Conservation (phyloP, 495 filamentous ascomycete species). For the Neurospora sublineolata region DNA sequence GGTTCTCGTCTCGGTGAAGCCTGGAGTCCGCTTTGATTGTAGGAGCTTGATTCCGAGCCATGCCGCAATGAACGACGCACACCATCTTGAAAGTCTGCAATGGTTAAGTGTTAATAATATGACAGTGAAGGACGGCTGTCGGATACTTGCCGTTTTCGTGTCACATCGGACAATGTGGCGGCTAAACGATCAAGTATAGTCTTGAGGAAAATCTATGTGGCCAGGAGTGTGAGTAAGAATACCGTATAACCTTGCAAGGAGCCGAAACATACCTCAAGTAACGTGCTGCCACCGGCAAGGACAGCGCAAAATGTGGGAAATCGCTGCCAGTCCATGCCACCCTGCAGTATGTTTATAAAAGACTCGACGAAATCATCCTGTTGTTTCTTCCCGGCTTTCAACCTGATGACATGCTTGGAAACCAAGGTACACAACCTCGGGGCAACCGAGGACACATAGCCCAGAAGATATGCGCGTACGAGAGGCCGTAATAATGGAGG, state of each 20-base stretch:
- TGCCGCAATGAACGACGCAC: constrained; percentile 38
- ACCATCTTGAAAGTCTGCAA: constrained; percentile 32
- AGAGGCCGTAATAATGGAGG: constrained; percentile 45
- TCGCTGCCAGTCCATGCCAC: constrained; percentile 41
- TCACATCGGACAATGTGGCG: constrained; percentile 14
- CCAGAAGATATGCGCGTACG: constrained; percentile 62
- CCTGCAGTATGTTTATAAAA: constrained; percentile 30
- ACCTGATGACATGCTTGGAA: constrained; percentile 28
- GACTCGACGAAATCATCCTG: constrained; percentile 28
- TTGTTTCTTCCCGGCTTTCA: constrained; percentile 31
- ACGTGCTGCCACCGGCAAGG: constrained; percentile 63
- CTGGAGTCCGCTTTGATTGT: constrained; percentile 32
- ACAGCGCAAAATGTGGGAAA: constrained; percentile 77
- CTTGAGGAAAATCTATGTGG: constrained; percentile 20
- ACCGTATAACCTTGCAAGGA: background rate
- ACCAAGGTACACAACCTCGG: constrained; percentile 53
- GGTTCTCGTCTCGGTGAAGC: constrained; percentile 26
- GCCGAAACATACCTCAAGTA: constrained; percentile 46
- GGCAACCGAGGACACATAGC: constrained; percentile 58
- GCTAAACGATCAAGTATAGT: constrained; percentile 13
- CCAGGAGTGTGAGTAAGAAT: background rate
- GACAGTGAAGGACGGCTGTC: background rate
- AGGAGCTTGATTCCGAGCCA: constrained; percentile 39
- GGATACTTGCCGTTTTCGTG: constrained; percentile 21
- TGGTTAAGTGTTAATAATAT: background rate